Conservation (phyloP, 371 early-diverging fungal genomes). For the Coemansia sp. region DNA sequence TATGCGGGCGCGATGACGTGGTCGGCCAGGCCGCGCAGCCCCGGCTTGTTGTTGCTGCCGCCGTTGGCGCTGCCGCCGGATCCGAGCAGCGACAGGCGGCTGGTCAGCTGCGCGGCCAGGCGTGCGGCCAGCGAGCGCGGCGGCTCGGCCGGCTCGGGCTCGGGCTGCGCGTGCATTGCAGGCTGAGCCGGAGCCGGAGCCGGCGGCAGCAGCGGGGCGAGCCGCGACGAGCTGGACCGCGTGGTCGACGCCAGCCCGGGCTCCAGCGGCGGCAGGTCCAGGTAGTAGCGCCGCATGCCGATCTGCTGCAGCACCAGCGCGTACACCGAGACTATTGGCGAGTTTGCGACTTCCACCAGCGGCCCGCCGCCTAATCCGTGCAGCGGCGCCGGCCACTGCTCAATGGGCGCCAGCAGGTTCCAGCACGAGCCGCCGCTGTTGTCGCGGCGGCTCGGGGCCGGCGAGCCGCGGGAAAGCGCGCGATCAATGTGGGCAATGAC, state of each 20-base stretch:
- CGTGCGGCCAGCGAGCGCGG: conserved; percentile 12
- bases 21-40: conserved; percentile 6
- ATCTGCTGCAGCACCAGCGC: conserved; percentile 51
- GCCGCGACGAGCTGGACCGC: conserved; percentile 22
- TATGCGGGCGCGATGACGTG: conserved; percentile 15
- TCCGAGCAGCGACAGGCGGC: not conserved
- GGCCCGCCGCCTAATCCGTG: conserved; percentile 5
- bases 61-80: not conserved
- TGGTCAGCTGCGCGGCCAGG: conserved; percentile 17
- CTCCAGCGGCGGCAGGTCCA: conserved; percentile 23
- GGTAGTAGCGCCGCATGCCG: conserved; percentile 44
- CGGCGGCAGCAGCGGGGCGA: not conserved
- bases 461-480: conserved; percentile 21
- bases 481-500: conserved; percentile 34
- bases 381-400: conserved; percentile 23
- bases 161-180: not conserved
- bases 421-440: not conserved
- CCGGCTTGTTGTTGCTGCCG: too few species aligned
- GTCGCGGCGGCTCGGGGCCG: not conserved
- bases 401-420: conserved; percentile 7
- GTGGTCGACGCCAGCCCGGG: not conserved
- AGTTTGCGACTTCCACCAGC: conserved; percentile 47
- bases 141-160: not conserved
- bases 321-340: conserved; percentile 51
- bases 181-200: not conserved